Evolutionary conservation across 2,329 filamentous ascomycete species (phyloP).

Genomic region (Alternaria rosae): DNA sequence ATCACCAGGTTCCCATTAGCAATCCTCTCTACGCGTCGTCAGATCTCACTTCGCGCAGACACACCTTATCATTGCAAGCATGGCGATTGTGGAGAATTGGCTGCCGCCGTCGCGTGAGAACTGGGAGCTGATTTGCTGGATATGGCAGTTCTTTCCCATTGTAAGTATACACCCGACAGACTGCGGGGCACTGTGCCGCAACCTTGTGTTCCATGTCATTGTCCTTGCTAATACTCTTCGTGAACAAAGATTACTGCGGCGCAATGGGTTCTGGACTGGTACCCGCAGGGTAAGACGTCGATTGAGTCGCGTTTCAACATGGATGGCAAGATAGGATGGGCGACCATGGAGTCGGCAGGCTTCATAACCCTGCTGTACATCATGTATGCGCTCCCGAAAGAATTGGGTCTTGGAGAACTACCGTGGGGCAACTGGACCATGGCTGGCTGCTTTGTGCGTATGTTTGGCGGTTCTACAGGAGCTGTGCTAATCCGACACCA

Average conservation of each 20-base stretch:
- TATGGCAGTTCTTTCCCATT: constrained; percentile 61
- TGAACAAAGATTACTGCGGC: constrained; percentile 68
- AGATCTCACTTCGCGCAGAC: background rate
- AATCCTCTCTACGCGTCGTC: background rate
- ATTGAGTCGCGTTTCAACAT: constrained; percentile 77
- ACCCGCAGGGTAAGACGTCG: constrained; percentile 93
- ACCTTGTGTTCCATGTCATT: background rate
- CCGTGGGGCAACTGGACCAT: constrained; percentile 83
- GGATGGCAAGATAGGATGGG: constrained; percentile 88
- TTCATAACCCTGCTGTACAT: constrained; percentile 81
- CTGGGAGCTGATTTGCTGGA: constrained; percentile 55
- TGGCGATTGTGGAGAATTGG: constrained; percentile 55
- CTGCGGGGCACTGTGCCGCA: background rate
- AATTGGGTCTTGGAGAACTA: constrained; percentile 64
- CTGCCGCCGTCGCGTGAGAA: constrained; percentile 60
- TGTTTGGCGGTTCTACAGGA: background rate
- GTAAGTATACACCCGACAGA: constrained; percentile 42
- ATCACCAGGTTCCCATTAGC: background rate
- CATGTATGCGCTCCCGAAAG: constrained; percentile 71
- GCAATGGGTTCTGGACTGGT: constrained; percentile 79
- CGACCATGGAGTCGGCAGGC: constrained; percentile 84
- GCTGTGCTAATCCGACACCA: constrained; percentile 41
- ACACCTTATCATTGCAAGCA: constrained; percentile 18
- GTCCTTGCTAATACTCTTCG: background rate
- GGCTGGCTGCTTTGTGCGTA: constrained; percentile 68